Evolutionary conservation across 2,329 filamentous ascomycete genomes (phyloP).

Genomic region (Ceratocystis diversiconidia): DNA sequence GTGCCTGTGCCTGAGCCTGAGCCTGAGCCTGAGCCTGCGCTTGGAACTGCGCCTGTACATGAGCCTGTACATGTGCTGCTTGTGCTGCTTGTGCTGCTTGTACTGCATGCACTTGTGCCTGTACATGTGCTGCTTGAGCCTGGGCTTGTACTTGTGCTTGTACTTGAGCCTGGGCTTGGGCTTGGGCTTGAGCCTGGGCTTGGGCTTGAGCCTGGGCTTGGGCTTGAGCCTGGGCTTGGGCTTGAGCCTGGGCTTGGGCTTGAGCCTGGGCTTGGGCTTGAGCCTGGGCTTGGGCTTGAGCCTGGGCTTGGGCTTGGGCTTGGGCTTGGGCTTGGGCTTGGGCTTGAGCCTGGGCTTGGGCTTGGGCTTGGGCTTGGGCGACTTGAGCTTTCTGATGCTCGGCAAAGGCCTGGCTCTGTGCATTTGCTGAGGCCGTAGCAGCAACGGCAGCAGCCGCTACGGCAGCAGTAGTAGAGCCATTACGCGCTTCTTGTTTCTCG

Average conservation of each 20-base stretch:
- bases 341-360: conserved; percentile 8
- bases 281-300: background rate
- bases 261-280: background rate
- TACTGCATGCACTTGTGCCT: background rate
- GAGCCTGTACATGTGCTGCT: conserved; percentile 13
- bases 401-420: background rate
- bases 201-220: conserved; percentile 15
- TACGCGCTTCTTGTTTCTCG: conserved; percentile 2
- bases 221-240: conserved; percentile 3
- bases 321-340: conserved; percentile 12
- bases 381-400: conserved; percentile 12
- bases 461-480: background rate
- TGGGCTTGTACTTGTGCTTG: conserved; percentile 4
- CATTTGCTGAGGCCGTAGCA: background rate
- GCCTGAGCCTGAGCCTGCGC: conserved; percentile 2
- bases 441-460: conserved; percentile 4
- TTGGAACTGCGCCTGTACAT: too few relatives aligned
- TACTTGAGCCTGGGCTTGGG: conserved; percentile 5
- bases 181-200: conserved; percentile 15
- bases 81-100: conserved; percentile 9
- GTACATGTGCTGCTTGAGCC: conserved; percentile 16
- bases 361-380: conserved; percentile 8
- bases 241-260: conserved; percentile 12
- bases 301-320: conserved; percentile 11
- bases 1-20: background rate